Conservation (phyloP, 2,329 filamentous ascomycete species). For the Talaromyces atroroseus region DNA sequence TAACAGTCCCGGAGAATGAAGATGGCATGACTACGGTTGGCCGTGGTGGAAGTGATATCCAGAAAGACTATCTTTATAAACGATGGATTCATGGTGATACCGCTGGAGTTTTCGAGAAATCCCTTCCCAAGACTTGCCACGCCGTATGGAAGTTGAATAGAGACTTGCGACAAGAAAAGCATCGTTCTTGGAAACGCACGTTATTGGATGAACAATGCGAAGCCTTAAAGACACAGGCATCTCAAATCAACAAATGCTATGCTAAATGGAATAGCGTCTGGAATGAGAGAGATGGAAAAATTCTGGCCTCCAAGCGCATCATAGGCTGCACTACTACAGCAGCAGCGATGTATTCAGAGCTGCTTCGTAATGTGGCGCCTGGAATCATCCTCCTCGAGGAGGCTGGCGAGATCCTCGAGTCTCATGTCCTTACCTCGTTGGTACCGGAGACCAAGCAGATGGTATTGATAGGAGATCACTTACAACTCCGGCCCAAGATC, state of each 20-base stretch:
- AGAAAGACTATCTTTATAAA: conserved; percentile 47
- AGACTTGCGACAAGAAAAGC: conserved; percentile 30
- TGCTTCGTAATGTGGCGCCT: conserved; percentile 51
- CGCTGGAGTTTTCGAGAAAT: conserved; percentile 40
- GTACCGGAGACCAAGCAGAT: conserved; percentile 54
- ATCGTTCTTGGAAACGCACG: conserved; percentile 40
- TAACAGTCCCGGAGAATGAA: conserved; percentile 44
- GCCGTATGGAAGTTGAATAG: conserved; percentile 46
- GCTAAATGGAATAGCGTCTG: neutral
- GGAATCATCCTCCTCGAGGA: conserved; percentile 65
- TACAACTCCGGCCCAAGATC: conserved; percentile 65
- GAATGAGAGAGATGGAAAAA: conserved; percentile 8
- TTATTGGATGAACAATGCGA: conserved; percentile 49
- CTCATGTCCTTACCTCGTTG: conserved; percentile 60
- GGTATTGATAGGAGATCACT: conserved; percentile 67
- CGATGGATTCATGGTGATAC: conserved; percentile 48
- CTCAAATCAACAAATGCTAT: conserved; percentile 20
- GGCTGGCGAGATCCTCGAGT: conserved; percentile 67
- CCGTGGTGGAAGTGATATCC: conserved; percentile 39
- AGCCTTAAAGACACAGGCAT: conserved; percentile 11
- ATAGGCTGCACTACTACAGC: conserved; percentile 68
- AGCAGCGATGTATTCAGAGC: conserved; percentile 56
- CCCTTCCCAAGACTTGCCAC: conserved; percentile 22
- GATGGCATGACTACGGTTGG: conserved; percentile 48
- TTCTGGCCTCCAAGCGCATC: conserved; percentile 53